phyloP scores from a whole-genome alignment of 805 yeast species.

The Pichia occidentalis region DNA sequence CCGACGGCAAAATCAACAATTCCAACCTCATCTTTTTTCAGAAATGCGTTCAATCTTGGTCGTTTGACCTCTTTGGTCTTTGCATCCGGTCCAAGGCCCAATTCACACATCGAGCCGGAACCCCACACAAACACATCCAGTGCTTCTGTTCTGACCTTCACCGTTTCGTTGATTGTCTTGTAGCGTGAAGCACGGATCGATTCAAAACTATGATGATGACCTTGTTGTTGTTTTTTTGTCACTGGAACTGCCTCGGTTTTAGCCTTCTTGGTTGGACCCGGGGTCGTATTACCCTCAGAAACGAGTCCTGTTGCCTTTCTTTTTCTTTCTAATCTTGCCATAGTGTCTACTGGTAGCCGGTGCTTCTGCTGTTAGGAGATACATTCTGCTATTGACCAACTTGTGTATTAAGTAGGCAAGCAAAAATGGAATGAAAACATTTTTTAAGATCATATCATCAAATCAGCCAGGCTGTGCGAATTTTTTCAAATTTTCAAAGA shows the following conservation, averaged over 20 bases:
- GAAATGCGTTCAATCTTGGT: slow-evolving; percentile 82
- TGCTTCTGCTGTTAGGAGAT: neutral
- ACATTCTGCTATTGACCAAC: neutral
- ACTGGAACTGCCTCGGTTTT: no score
- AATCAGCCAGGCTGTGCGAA: neutral
- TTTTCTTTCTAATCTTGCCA: slow-evolving; percentile 36
- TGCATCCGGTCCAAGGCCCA: slow-evolving; percentile 95
- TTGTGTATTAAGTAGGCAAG: no score
- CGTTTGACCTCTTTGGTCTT: slow-evolving; percentile 90
- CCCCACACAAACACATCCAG: slow-evolving; percentile 92
- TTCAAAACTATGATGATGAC: slow-evolving; percentile 32
- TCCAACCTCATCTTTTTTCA: slow-evolving; percentile 55
- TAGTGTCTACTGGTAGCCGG: slow-evolving; percentile 12
- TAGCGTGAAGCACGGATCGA: slow-evolving; percentile 45
- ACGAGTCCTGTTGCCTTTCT: slow-evolving; percentile 15
- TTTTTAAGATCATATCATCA: slow-evolving; percentile 1
- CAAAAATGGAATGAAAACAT: slow-evolving; percentile 2
- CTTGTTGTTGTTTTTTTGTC: no score
- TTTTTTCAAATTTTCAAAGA: neutral
- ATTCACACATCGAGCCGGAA: slow-evolving; percentile 93
- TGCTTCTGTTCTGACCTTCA: slow-evolving; percentile 34
- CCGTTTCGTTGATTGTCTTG: slow-evolving; percentile 39
- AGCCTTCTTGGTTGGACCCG: slow-evolving; percentile 29
- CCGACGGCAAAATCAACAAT: slow-evolving; percentile 89
- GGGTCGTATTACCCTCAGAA: slow-evolving; percentile 19